Evolutionary conservation across 257 asterid species (phyloP).

Genomic region (Verbascum thapsus): DNA sequence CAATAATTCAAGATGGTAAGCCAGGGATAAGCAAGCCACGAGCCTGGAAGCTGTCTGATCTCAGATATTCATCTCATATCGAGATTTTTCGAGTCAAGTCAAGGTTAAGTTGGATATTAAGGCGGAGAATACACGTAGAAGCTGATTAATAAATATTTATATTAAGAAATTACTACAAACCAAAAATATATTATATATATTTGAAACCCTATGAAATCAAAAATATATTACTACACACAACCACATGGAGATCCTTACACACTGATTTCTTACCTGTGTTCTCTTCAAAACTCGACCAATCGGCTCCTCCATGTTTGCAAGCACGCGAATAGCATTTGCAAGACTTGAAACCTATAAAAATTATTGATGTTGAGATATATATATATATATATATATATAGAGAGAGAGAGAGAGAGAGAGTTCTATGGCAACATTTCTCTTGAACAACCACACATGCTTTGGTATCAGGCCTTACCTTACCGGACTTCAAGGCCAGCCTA

Average conservation of each 20-base stretch:
- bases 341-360: constrained; percentile 54
- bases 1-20: not conserved
- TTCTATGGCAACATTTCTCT: constrained; percentile 23
- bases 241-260: not conserved
- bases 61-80: no score
- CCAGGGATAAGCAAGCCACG: constrained; percentile 4
- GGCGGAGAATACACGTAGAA: no score
- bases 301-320: constrained; percentile 90
- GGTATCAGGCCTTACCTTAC: constrained; percentile 52
- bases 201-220: no score
- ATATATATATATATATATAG: no score
- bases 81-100: not conserved
- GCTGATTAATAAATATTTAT: not conserved
- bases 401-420: constrained; percentile 1
- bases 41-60: constrained; percentile 7
- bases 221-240: not conserved
- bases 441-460: constrained; percentile 17
- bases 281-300: constrained; percentile 68
- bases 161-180: no score
- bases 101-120: not conserved
- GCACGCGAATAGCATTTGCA: constrained; percentile 73
- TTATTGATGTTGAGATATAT: not conserved
- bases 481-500: constrained; percentile 75
- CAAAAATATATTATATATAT: no score
- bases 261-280: constrained; percentile 60